Percentiles rank a stretch among this genome's conserved stretches.
Evolutionary conservation across 768 basidiomycete genomes (phyloP).

Genomic region (Lactarius evosmus): DNA sequence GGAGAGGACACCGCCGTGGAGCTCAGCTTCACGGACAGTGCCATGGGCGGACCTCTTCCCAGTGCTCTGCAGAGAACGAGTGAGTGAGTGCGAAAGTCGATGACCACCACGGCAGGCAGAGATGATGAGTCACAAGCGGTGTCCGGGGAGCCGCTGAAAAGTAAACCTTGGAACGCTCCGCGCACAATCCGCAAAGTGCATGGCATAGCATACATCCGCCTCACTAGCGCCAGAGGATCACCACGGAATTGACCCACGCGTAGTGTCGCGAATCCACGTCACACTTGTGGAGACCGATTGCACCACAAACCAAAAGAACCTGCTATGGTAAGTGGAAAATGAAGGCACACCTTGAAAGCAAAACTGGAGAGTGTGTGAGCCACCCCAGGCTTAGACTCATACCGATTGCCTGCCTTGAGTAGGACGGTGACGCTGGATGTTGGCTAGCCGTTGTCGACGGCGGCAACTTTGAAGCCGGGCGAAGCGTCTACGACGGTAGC

Average conservation of each 20-base stretch:
- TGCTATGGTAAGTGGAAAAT: too few species aligned
- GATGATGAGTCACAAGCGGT: not conserved
- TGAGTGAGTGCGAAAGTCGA: not conserved
- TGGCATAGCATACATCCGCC: too few species aligned
- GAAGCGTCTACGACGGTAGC: slow-evolving; percentile 78
- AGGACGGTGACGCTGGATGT: too few species aligned
- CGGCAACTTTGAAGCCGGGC: slow-evolving; percentile 76
- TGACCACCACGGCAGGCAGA: not conserved
- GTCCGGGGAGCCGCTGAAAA: not conserved
- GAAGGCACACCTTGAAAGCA: too few species aligned
- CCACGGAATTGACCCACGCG: not conserved
- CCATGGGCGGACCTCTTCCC: slow-evolving; percentile 82
- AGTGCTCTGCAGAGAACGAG: slow-evolving; percentile 59
- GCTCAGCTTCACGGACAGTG: slow-evolving; percentile 87
- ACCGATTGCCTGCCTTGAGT: too few species aligned
- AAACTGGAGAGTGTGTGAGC: too few species aligned
- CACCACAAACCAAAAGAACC: too few species aligned
- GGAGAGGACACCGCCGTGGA: slow-evolving; percentile 89
- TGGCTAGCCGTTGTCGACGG: slow-evolving; percentile 77
- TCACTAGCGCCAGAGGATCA: too few species aligned
- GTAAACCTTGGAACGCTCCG: too few species aligned
- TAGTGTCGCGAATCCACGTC: not conserved
- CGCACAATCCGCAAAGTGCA: too few species aligned
- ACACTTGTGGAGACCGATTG: not conserved
- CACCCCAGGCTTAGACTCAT: too few species aligned